Evolutionary conservation across 1,284 basidiomycete genomes (phyloP).

Genomic region (Melampsora larici-populina): DNA sequence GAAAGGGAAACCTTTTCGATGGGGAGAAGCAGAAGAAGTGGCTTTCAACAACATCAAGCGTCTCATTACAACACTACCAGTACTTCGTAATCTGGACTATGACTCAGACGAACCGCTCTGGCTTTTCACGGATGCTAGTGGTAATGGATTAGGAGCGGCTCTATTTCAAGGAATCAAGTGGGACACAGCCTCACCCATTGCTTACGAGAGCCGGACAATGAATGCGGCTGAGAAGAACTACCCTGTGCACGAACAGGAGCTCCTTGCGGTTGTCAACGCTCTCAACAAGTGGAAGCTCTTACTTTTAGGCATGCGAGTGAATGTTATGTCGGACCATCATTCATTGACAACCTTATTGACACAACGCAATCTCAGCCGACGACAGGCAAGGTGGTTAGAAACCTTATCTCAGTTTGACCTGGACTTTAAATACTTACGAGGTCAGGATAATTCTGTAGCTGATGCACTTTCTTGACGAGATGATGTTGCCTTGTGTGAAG

Average conservation of each 20-base stretch:
- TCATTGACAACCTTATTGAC: not conserved
- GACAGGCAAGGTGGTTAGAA: not conserved
- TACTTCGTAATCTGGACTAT: conserved; percentile 53
- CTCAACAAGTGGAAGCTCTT: not conserved
- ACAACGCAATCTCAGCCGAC: not conserved
- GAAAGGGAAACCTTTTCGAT: not conserved
- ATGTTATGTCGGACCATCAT: too few relatives aligned
- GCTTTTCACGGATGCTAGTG: conserved; percentile 41
- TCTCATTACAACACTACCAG: too few relatives aligned
- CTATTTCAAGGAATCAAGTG: too few relatives aligned
- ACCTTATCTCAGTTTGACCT: not conserved
- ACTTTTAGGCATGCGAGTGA: not conserved
- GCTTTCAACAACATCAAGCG: conserved; percentile 52
- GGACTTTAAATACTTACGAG: not conserved
- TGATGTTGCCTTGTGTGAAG: too few relatives aligned
- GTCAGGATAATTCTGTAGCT: not conserved
- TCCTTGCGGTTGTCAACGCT: conserved; percentile 7
- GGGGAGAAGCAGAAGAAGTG: not conserved
- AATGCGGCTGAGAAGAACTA: too few relatives aligned
- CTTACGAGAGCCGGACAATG: too few relatives aligned
- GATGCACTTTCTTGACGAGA: not conserved
- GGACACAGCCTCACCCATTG: too few relatives aligned
- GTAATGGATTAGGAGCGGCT: conserved; percentile 37
- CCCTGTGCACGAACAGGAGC: conserved; percentile 43
- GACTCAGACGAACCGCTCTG: conserved; percentile 45